Base-by-base conservation (phyloP, 2,329 filamentous ascomycete genomes). In the Cladosporium oxysporum region DNA sequence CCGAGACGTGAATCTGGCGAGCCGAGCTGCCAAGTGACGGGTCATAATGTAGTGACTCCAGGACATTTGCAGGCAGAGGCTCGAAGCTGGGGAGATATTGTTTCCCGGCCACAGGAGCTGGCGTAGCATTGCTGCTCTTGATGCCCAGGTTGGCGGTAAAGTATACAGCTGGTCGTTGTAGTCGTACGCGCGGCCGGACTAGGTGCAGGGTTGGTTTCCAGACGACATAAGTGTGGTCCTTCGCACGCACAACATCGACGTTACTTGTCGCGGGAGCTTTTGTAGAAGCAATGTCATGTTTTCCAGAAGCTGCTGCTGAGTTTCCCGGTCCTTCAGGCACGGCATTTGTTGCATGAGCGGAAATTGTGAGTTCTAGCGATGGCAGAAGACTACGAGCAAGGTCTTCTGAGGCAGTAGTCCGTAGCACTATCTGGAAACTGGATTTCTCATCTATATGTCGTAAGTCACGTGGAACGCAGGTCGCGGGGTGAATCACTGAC, bases 51-150 rank as follows among this genome's bases (percentile, higher is more conserved):
- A 94, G 91, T 3, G 91, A 85, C 73, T 91, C 89, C 16, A 95
- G 85, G n/a, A 94, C 81, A 75, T 94, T 95, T 68, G 91, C 82
- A 1, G 90, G 88, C 7, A 88, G 85, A 0, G 91, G 88, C 29
- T 88, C 79, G 66, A 88, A 86, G 73, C 89, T 91, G 41, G 86
- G 85, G 35, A 94, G 83, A 73, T 92, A 92, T 62, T 90, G 88
- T 66, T 86, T 82, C 11, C 81, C 79, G 26, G 77, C 69, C 72
- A 84, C 87, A 68, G 91, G 78, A 68, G 83, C 87, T 76, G 66
- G 79, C 72, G 78, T 81, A 28, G 82, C 80, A 57, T 23, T 29
- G 31, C 53, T 58, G 21, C 35, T 47, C 33, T 62, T 57, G 26
- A 74, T 37, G 3, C 59, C 67, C 21, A 76, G 35, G 29, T 68